These are phyloP conservation scores for Amanita thiersii DNA, from an alignment of 768 basidiomycete genomes.

Conservation along the genomic window DNA sequence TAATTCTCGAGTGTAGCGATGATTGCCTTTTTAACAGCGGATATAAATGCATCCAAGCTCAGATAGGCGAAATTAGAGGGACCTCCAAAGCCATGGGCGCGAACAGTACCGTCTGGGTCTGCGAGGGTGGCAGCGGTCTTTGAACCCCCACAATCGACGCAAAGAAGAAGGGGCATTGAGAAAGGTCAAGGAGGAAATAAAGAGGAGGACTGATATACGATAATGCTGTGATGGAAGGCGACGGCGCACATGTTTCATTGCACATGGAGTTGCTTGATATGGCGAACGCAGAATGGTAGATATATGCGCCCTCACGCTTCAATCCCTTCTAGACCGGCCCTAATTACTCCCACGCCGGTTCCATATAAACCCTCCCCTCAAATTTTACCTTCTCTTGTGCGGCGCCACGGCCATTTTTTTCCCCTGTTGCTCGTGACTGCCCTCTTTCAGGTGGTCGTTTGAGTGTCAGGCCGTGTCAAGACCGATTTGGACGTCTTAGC, in stretches of 20 bases:
- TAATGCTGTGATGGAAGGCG: too few species aligned
- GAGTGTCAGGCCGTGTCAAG: constrained; percentile 87
- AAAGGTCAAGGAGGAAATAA: background rate
- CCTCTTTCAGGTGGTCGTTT: constrained; percentile 57
- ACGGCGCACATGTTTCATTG: too few species aligned
- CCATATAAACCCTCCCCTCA: constrained; percentile 12
- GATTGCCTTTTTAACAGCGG: constrained; percentile 43
- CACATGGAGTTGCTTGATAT: too few species aligned
- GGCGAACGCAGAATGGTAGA: background rate
- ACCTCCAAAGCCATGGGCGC: constrained; percentile 63
- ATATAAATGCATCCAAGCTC: constrained; percentile 49
- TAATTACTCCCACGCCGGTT: constrained; percentile 28
- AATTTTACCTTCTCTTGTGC: constrained; percentile 43
- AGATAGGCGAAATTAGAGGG: constrained; percentile 86
- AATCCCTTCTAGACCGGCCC: constrained; percentile 22
- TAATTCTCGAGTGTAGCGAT: constrained; percentile 44
- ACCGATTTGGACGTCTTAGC: constrained; percentile 72
- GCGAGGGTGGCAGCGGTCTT: constrained; percentile 77
- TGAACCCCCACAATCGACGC: constrained; percentile 84
- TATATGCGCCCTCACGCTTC: background rate
- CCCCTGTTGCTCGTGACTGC: constrained; percentile 87
- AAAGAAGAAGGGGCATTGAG: constrained; percentile 60
- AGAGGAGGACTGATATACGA: too few species aligned
- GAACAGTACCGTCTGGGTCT: constrained; percentile 44
- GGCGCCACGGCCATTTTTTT: constrained; percentile 73